Conservation (phyloP, 148 eudicot species). For the Amaranthus palmeri region DNA sequence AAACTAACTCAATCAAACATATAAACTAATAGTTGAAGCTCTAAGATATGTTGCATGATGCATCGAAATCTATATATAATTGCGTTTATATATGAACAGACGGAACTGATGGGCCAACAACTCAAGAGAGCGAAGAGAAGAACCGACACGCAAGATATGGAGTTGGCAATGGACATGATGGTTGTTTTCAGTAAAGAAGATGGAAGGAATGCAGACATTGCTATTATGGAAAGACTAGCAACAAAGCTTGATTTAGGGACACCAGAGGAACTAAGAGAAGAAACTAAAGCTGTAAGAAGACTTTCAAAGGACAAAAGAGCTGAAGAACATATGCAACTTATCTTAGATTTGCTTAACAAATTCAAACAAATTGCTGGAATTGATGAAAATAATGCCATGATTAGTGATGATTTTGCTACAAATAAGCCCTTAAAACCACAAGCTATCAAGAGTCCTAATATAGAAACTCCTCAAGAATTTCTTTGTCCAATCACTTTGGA, state of each 20-base stretch:
- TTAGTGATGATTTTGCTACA: constrained; percentile 33
- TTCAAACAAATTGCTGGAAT: constrained; percentile 62
- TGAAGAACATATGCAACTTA: constrained; percentile 45
- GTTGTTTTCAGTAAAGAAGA: constrained; percentile 38
- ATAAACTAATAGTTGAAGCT: no score
- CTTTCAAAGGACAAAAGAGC: constrained; percentile 43
- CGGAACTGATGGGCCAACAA: constrained; percentile 54
- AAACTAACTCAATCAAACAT: no score
- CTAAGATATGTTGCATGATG: no score
- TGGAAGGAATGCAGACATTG: constrained; percentile 46
- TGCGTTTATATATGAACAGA: constrained; percentile 26
- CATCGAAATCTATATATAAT: no score
- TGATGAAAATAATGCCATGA: constrained; percentile 27
- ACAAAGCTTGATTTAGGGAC: constrained; percentile 47
- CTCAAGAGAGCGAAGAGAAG: constrained; percentile 55
- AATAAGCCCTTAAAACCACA: constrained; percentile 11
- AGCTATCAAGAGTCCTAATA: constrained; percentile 27
- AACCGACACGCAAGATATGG: constrained; percentile 76
- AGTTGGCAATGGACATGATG: constrained; percentile 56
- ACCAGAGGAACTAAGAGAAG: constrained; percentile 44
- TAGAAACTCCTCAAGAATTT: constrained; percentile 64
- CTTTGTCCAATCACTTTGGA: constrained; percentile 78
- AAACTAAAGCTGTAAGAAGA: constrained; percentile 43
- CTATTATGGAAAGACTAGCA: constrained; percentile 51
- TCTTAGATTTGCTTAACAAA: constrained; percentile 43